Evolutionary conservation across 75 land plant genomes (phyloP).

Genomic region (Ceratopteris richardii): DNA sequence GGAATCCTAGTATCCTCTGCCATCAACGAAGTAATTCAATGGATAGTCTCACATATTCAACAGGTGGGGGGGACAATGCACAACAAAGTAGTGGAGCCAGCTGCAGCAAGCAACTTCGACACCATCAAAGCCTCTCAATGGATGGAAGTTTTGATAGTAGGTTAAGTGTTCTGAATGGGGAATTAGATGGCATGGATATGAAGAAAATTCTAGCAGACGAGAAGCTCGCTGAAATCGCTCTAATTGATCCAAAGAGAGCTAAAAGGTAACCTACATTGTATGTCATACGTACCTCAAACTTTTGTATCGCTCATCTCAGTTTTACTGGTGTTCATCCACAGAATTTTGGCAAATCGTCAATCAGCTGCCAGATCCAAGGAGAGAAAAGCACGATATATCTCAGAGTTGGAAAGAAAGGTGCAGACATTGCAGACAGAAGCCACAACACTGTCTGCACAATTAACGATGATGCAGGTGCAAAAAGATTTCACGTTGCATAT

Average conservation of each 20-base stretch:
- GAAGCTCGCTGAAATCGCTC: conserved; percentile 69
- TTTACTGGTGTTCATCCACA: conserved; percentile 1
- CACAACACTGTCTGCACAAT: conserved; percentile 52
- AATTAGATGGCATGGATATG: conserved; percentile 55
- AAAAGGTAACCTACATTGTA: conserved; percentile 37
- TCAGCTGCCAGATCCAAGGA: conserved; percentile 65
- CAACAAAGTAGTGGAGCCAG: conserved; percentile 26
- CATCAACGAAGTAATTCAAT: conserved; percentile 17
- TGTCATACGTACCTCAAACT: background rate
- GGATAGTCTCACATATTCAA: conserved; percentile 8
- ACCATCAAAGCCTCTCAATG: conserved; percentile 25
- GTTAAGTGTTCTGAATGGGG: conserved; percentile 61
- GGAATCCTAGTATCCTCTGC: background rate
- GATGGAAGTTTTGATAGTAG: conserved; percentile 26
- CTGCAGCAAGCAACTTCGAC: conserved; percentile 16
- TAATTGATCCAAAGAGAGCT: conserved; percentile 64
- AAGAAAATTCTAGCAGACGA: conserved; percentile 80
- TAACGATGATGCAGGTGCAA: conserved; percentile 49
- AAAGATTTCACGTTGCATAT: too few species aligned
- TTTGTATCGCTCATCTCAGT: background rate
- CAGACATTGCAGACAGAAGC: conserved; percentile 62
- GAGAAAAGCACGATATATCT: conserved; percentile 48
- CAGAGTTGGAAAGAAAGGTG: conserved; percentile 54
- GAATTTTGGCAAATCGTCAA: conserved; percentile 52
- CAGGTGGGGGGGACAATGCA: background rate